Percentiles rank a stretch among this genome's conserved stretches.
phyloP scores from a whole-genome alignment of 2,329 filamentous ascomycete genomes.

The Cadophora malorum region DNA sequence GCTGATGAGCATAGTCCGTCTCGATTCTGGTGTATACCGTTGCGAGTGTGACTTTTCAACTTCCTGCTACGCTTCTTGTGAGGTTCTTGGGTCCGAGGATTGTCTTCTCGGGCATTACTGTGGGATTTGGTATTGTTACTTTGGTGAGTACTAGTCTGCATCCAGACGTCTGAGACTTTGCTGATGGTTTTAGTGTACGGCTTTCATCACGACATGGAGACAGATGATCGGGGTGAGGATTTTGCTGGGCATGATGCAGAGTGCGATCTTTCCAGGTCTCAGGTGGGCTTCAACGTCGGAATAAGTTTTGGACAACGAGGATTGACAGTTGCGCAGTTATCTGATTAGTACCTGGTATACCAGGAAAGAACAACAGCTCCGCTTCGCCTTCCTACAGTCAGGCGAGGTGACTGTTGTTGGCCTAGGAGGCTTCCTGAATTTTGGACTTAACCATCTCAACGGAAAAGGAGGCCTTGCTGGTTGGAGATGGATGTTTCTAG shows the following conservation, averaged over 20 bases:
- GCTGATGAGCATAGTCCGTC: constrained; percentile 54
- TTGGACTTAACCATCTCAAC: constrained; percentile 68
- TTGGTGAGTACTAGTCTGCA: constrained; percentile 45
- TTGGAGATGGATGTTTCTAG: constrained; percentile 70
- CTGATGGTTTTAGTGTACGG: constrained; percentile 55
- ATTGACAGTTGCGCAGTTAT: constrained; percentile 46
- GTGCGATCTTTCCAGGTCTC: constrained; percentile 58
- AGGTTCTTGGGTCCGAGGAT: constrained; percentile 67
- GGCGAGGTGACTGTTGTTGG: constrained; percentile 66
- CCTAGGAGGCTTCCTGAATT: constrained; percentile 54
- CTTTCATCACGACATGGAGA: constrained; percentile 70
- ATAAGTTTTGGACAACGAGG: neutral
- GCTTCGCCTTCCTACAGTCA: constrained; percentile 72
- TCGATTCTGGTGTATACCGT: constrained; percentile 78
- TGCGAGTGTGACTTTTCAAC: constrained; percentile 69
- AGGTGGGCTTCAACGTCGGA: neutral
- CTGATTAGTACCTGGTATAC: constrained; percentile 50
- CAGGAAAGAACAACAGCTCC: constrained; percentile 47
- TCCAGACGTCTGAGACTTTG: neutral
- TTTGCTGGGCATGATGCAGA: constrained; percentile 69
- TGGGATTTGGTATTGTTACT: constrained; percentile 68
- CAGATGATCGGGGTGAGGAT: constrained; percentile 73
- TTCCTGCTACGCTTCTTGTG: constrained; percentile 71
- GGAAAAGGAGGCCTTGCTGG: constrained; percentile 59
- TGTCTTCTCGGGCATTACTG: constrained; percentile 66